Conservation (phyloP, 352 stramenopile species). For the Pythium sukuiense region DNA sequence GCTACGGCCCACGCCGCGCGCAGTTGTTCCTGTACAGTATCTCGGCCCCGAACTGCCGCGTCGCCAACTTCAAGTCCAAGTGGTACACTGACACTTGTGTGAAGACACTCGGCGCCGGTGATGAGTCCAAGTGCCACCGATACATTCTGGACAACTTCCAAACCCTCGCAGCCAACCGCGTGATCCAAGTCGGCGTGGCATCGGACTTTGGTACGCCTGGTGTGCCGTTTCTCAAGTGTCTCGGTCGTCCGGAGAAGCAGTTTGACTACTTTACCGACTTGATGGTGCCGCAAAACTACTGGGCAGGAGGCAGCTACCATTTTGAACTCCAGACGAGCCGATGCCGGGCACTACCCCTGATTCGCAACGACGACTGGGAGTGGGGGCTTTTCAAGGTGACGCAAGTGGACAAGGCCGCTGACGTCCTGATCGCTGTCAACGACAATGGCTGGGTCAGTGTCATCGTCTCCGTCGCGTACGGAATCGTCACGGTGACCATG, state of each 20-base stretch:
- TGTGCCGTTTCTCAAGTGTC: slow-evolving; percentile 34
- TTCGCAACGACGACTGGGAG: slow-evolving; percentile 5
- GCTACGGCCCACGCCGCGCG: slow-evolving; percentile 22
- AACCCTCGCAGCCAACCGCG: slow-evolving; percentile 12
- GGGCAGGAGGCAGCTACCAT: slow-evolving; percentile 30
- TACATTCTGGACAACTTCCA: slow-evolving; percentile 39
- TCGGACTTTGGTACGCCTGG: slow-evolving; percentile 31
- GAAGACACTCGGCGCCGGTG: background rate
- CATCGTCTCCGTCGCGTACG: slow-evolving; percentile 17
- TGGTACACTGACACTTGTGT: slow-evolving; percentile 28
- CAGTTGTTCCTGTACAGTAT: slow-evolving; percentile 38
- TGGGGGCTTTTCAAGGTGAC: slow-evolving; percentile 19
- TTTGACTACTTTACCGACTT: slow-evolving; percentile 37
- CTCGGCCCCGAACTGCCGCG: slow-evolving; percentile 33
- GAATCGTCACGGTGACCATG: slow-evolving; percentile 24
- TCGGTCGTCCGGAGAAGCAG: slow-evolving; percentile 11
- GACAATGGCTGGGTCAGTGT: slow-evolving; percentile 11
- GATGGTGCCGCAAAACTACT: slow-evolving; percentile 33
- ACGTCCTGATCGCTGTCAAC: slow-evolving; percentile 20
- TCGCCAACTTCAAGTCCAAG: slow-evolving; percentile 32
- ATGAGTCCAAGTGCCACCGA: slow-evolving; percentile 29
- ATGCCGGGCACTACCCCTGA: slow-evolving; percentile 11
- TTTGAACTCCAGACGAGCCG: slow-evolving; percentile 33
- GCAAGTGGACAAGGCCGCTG: slow-evolving; percentile 8
- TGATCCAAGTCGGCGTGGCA: slow-evolving; percentile 30